These are phyloP conservation scores for Puccinia triticina DNA, from an alignment of 1,284 basidiomycete genomes.

Conservation along the genomic window DNA sequence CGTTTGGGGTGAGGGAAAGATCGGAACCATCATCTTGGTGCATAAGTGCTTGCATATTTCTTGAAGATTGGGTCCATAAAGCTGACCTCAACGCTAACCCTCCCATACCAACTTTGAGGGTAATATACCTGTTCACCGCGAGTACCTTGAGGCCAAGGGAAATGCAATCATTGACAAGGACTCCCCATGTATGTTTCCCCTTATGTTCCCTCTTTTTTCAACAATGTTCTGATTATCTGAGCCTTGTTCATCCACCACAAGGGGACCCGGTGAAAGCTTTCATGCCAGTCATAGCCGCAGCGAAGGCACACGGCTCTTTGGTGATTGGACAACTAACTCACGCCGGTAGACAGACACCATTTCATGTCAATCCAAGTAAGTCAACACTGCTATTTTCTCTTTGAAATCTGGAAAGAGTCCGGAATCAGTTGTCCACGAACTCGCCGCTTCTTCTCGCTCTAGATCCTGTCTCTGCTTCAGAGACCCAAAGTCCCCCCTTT, in stretches of 20 bases:
- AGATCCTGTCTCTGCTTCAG: constrained; percentile 58
- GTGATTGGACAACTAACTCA: constrained; percentile 63
- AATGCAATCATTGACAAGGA: constrained; percentile 58
- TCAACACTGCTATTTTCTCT: constrained; percentile 57
- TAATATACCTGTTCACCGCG: constrained; percentile 58
- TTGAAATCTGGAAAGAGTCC: too few relatives aligned
- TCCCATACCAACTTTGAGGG: constrained; percentile 53
- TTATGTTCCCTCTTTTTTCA: not conserved
- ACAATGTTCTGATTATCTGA: too few relatives aligned
- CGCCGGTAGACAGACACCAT: constrained; percentile 61
- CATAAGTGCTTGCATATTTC: not conserved
- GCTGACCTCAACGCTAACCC: constrained; percentile 32
- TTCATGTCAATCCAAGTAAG: constrained; percentile 54
- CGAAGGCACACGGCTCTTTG: constrained; percentile 62
- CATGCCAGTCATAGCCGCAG: constrained; percentile 59
- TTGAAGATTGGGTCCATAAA: too few relatives aligned
- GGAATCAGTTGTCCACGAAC: too few relatives aligned
- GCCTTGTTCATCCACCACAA: not conserved
- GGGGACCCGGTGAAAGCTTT: constrained; percentile 59
- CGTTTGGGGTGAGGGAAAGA: constrained; percentile 60
- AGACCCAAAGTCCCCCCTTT: constrained; percentile 2
- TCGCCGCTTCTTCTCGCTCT: not conserved
- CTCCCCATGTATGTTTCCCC: constrained; percentile 12
- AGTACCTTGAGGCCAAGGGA: constrained; percentile 57
- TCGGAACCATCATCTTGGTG: constrained; percentile 57